Percentiles rank a stretch among this genome's conserved stretches.
Conservation (phyloP, 2,329 filamentous ascomycete genomes). For the Neodidymelliopsis sp. region DNA sequence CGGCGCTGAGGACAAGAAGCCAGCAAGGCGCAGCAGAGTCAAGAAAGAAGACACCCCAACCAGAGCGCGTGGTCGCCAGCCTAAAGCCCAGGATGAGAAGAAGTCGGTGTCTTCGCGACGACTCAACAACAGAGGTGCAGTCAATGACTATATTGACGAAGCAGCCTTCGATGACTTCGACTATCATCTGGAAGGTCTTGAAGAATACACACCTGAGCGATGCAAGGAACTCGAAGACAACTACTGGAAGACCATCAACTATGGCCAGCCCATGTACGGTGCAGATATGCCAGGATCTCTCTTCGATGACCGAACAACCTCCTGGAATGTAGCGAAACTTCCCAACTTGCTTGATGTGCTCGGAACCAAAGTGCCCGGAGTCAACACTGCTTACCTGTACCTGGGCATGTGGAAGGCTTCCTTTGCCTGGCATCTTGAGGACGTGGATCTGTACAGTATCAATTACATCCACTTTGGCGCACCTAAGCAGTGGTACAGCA, state of each 20-base stretch:
- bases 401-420: slow-evolving; percentile 99
- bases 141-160: slow-evolving; percentile 82
- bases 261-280: slow-evolving; percentile 92
- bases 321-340: slow-evolving; percentile 94
- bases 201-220: slow-evolving; percentile 88
- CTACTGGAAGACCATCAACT: slow-evolving; percentile 98
- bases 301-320: slow-evolving; percentile 83
- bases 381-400: slow-evolving; percentile 97
- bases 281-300: slow-evolving; percentile 96
- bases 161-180: slow-evolving; percentile 90
- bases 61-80: slow-evolving; percentile 64
- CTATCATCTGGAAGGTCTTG: slow-evolving; percentile 81
- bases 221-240: slow-evolving; percentile 93
- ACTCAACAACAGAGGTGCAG: slow-evolving; percentile 83
- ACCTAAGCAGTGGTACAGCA: slow-evolving; percentile 99
- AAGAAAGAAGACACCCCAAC: slow-evolving; percentile 58
- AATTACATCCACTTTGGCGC: slow-evolving; percentile 99
- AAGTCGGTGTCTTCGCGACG: slow-evolving; percentile 84
- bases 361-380: slow-evolving; percentile 93
- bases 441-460: slow-evolving; percentile 99
- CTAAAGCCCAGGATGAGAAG: slow-evolving; percentile 47
- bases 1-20: slow-evolving; percentile 51
- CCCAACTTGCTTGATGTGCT: slow-evolving; percentile 93
- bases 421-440: slow-evolving; percentile 98
- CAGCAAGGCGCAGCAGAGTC: slow-evolving; percentile 27